phyloP scores from a whole-genome alignment of 768 basidiomycete species.

The Naganishia friedmannii region DNA sequence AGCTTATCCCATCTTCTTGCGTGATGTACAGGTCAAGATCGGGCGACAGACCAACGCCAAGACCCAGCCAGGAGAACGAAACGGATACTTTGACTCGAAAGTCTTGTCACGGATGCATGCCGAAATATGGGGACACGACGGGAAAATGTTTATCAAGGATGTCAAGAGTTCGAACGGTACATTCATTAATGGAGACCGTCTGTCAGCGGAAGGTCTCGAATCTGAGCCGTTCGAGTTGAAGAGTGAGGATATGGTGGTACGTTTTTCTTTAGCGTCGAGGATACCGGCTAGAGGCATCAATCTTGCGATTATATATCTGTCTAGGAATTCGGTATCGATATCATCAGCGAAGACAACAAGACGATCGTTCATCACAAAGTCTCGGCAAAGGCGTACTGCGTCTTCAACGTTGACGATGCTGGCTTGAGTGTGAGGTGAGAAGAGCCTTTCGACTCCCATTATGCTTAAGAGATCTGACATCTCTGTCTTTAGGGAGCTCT shows the following conservation, averaged over 20 bases:
- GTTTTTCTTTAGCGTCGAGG: constrained; percentile 47
- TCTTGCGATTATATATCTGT: not conserved
- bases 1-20: no score
- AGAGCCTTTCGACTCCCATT: not conserved
- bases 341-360: constrained; percentile 96
- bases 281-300: not conserved
- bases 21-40: constrained; percentile 66
- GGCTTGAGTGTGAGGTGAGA: constrained; percentile 44
- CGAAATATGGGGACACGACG: constrained; percentile 90
- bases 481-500: constrained; percentile 36
- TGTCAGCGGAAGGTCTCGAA: constrained; percentile 83
- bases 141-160: constrained; percentile 95
- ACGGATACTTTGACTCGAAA: constrained; percentile 96
- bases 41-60: constrained; percentile 94
- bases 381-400: constrained; percentile 85
- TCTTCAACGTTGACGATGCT: constrained; percentile 81
- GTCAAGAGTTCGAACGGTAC: constrained; percentile 98
- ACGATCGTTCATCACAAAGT: constrained; percentile 98
- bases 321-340: constrained; percentile 99
- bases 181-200: constrained; percentile 92
- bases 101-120: constrained; percentile 91
- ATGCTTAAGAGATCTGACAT: not conserved
- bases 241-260: constrained; percentile 89
- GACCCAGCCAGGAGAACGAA: constrained; percentile 82
- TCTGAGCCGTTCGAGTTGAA: constrained; percentile 91